These are phyloP conservation scores for Hamamelis virginiana DNA, from an alignment of 164 flowering plant genomes.

Conservation along the genomic window DNA sequence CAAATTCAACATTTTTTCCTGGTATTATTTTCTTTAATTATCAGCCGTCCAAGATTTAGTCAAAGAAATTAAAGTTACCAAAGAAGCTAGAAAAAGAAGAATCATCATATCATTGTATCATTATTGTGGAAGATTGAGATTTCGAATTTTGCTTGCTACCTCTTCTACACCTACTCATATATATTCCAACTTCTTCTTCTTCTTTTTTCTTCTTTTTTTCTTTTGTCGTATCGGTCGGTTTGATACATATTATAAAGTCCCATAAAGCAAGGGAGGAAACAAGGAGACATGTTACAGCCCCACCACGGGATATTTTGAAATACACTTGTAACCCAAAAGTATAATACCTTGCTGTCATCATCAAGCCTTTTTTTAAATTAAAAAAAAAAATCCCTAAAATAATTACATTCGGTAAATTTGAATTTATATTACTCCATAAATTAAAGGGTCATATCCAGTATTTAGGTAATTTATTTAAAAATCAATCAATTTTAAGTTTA, in stretches of 20 bases:
- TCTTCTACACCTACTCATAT: constrained; percentile 11
- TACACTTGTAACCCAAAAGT: constrained; percentile 10
- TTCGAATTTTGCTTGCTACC: constrained; percentile 10
- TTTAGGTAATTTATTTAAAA: constrained; percentile 7
- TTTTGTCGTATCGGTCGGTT: constrained; percentile 1
- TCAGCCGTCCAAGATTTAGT: constrained; percentile 26
- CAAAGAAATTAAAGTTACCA: constrained; percentile 16
- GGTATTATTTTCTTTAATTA: constrained; percentile 10
- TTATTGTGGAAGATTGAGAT: background rate
- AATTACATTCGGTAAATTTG: too few species aligned
- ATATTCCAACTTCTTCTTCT: background rate
- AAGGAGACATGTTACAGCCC: constrained; percentile 5
- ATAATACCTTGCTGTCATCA: constrained; percentile 7
- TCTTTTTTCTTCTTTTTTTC: too few species aligned
- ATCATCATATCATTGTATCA: too few species aligned
- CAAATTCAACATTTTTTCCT: constrained; percentile 2
- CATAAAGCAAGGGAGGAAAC: constrained; percentile 3
- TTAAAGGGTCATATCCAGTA: too few species aligned
- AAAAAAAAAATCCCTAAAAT: too few species aligned
- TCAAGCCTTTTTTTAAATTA: too few species aligned
- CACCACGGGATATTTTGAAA: constrained; percentile 7
- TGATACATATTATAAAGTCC: background rate
- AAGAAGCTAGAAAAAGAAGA: background rate
- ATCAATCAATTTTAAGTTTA: constrained; percentile 9
- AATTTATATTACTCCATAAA: too few species aligned